Evolutionary conservation across 2,329 filamentous ascomycete genomes (phyloP).

Genomic region (Microdochium bolleyi): DNA sequence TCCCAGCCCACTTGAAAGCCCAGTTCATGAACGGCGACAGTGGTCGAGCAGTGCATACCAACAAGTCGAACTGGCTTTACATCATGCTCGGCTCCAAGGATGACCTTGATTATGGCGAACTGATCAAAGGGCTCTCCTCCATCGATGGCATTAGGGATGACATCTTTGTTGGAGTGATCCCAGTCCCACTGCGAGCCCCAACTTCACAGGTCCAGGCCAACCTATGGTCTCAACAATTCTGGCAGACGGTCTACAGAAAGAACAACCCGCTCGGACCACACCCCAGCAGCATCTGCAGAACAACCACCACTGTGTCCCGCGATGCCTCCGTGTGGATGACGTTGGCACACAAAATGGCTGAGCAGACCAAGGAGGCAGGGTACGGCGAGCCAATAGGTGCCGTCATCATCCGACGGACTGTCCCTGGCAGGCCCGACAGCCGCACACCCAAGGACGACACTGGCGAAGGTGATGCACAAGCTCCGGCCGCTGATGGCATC

Average conservation of each 20-base stretch:
- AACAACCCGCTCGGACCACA: slow-evolving; percentile 83
- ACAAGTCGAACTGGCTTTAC: slow-evolving; percentile 54
- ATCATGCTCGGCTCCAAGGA: slow-evolving; percentile 45
- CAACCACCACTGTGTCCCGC: slow-evolving; percentile 58
- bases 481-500: not conserved
- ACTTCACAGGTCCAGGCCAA: slow-evolving; percentile 69
- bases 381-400: slow-evolving; percentile 66
- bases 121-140: slow-evolving; percentile 36
- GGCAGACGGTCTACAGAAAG: slow-evolving; percentile 80
- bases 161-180: slow-evolving; percentile 52
- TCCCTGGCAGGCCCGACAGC: slow-evolving; percentile 14
- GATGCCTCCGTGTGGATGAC: slow-evolving; percentile 60
- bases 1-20: slow-evolving; percentile 57
- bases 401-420: slow-evolving; percentile 60
- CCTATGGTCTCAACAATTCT: slow-evolving; percentile 68
- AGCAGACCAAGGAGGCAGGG: slow-evolving; percentile 46
- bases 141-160: slow-evolving; percentile 43
- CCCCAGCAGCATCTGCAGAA: slow-evolving; percentile 63
- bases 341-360: slow-evolving; percentile 56
- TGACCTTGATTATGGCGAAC: slow-evolving; percentile 43
- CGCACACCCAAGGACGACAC: slow-evolving; percentile 6
- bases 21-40: slow-evolving; percentile 52
- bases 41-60: slow-evolving; percentile 49
- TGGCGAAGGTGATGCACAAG: slow-evolving; percentile 22
- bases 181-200: slow-evolving; percentile 65